phyloP scores from a whole-genome alignment of 306 rosid genomes.

The Cicer pinnatifidum region DNA sequence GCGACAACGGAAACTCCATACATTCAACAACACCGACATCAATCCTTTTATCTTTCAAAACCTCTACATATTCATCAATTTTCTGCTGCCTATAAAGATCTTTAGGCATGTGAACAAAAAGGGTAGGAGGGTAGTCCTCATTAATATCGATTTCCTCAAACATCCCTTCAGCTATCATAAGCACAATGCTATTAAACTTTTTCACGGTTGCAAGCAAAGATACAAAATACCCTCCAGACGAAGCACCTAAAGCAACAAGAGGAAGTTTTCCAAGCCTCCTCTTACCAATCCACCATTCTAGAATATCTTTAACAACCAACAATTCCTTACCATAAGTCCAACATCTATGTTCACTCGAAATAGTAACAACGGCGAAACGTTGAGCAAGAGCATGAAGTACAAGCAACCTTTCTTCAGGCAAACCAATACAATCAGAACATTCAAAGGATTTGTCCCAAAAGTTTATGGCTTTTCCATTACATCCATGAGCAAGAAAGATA shows the following conservation, averaged over 20 bases:
- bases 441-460: constrained; percentile 79
- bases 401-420: constrained; percentile 86
- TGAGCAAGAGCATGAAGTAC: constrained; percentile 73
- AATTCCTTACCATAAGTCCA: constrained; percentile 71
- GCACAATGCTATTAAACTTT: constrained; percentile 64
- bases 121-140: constrained; percentile 74
- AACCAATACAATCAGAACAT: constrained; percentile 78
- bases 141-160: constrained; percentile 61
- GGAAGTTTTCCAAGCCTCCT: constrained; percentile 72
- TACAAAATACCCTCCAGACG: constrained; percentile 90
- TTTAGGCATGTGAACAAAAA: constrained; percentile 95
- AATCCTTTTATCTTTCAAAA: constrained; percentile 65
- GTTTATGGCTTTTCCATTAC: constrained; percentile 70
- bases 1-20: constrained; percentile 71
- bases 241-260: constrained; percentile 86
- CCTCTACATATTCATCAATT: constrained; percentile 58
- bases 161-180: constrained; percentile 92
- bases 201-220: constrained; percentile 72
- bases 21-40: constrained; percentile 79
- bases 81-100: constrained; percentile 71
- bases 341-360: constrained; percentile 76
- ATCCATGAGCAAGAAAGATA: constrained; percentile 93
- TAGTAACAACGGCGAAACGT: constrained; percentile 69
- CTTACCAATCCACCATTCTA: constrained; percentile 71
- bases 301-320: constrained; percentile 58